Conservation (phyloP, 2,329 filamentous ascomycete species). For the Colletotrichum somersetense region DNA sequence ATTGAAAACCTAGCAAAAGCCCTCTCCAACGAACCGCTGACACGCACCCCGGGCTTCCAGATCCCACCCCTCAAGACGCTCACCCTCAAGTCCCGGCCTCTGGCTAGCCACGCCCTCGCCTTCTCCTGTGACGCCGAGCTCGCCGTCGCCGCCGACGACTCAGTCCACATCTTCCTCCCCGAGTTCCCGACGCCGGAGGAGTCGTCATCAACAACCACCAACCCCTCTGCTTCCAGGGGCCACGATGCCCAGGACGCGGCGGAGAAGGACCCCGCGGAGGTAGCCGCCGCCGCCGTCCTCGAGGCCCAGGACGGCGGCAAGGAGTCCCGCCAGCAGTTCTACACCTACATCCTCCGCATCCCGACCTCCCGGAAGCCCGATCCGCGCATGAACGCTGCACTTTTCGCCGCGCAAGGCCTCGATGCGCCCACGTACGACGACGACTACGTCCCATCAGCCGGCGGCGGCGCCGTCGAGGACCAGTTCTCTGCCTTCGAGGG, state of each 20-base stretch:
- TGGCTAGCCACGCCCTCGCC: constrained; percentile 57
- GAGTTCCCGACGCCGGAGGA: constrained; percentile 52
- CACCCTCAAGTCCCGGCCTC: constrained; percentile 57
- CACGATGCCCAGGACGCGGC: constrained; percentile 26
- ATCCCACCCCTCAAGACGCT: constrained; percentile 63
- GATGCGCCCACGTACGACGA: constrained; percentile 48
- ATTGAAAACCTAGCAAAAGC: not conserved
- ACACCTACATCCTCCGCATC: constrained; percentile 51
- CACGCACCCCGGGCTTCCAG: constrained; percentile 44
- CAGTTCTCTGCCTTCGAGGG: constrained; percentile 51
- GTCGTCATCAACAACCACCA: not conserved
- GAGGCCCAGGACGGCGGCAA: constrained; percentile 33
- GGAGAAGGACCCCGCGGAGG: constrained; percentile 46
- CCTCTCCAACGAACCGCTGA: not conserved
- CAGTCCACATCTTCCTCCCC: constrained; percentile 64
- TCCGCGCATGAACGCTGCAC: constrained; percentile 59
- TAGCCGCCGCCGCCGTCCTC: constrained; percentile 44
- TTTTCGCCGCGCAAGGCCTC: constrained; percentile 56
- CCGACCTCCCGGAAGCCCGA: constrained; percentile 53
- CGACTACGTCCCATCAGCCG: constrained; percentile 14
- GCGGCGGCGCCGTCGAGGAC: constrained; percentile 41
- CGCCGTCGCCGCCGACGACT: constrained; percentile 68
- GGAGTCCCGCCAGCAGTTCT: constrained; percentile 49
- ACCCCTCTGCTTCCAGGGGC: constrained; percentile 25
- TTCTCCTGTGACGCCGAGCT: constrained; percentile 72